phyloP scores from a whole-genome alignment of 495 filamentous ascomycete genomes.

The Schizothecium vesticola region DNA sequence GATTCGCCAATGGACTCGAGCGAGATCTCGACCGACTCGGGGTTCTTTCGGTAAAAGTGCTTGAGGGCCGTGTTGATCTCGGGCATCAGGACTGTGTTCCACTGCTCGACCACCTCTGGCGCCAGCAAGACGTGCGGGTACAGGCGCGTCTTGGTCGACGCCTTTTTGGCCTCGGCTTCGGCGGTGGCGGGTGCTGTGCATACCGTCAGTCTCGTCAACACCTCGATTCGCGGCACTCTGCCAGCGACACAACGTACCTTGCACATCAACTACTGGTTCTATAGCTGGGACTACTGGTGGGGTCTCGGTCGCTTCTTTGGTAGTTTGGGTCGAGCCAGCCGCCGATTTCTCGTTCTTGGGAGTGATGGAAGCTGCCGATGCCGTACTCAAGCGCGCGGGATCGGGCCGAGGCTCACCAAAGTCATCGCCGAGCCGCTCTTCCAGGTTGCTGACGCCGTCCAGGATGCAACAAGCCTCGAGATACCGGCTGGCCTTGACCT shows the following conservation, averaged over 20 bases:
- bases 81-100: slow-evolving; percentile 66
- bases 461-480: slow-evolving; percentile 48
- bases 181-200: not conserved
- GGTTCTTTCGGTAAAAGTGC: slow-evolving; percentile 59
- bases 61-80: slow-evolving; percentile 56
- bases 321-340: not conserved
- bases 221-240: not conserved
- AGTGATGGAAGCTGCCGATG: slow-evolving; percentile 15
- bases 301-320: not conserved
- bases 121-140: slow-evolving; percentile 51
- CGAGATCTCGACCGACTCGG: slow-evolving; percentile 67
- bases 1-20: slow-evolving; percentile 70
- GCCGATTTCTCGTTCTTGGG: slow-evolving; percentile 13
- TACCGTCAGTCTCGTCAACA: not conserved
- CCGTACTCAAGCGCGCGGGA: slow-evolving; percentile 4
- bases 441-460: slow-evolving; percentile 43
- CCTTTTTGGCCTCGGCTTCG: slow-evolving; percentile 18
- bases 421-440: slow-evolving; percentile 42
- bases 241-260: slow-evolving; percentile 4
- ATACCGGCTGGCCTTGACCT: slow-evolving; percentile 41
- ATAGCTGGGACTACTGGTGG: not conserved
- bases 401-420: slow-evolving; percentile 21
- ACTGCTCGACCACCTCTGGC: slow-evolving; percentile 59
- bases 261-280: slow-evolving; percentile 1
- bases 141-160: slow-evolving; percentile 39